Conservation (phyloP, 495 filamentous ascomycete genomes). For the Terfezia boudieri region DNA sequence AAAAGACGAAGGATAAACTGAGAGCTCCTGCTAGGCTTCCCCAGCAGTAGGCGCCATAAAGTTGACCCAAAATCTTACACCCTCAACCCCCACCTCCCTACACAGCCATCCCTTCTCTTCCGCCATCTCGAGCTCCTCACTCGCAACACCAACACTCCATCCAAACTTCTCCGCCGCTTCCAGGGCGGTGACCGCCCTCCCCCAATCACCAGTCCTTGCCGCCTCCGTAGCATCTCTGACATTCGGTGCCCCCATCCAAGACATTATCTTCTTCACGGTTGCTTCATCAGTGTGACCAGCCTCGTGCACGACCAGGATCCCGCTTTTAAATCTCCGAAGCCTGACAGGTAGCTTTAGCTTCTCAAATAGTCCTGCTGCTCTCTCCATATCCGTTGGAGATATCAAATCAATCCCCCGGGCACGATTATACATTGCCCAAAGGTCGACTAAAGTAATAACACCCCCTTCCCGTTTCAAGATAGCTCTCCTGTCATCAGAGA, state of each 20-base stretch:
- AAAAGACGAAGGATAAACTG: no score
- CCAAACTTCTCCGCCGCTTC: conserved; percentile 79
- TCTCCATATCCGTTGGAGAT: conserved; percentile 77
- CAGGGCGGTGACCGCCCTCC: conserved; percentile 68
- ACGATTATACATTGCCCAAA: conserved; percentile 97
- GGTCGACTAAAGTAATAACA: conserved; percentile 81
- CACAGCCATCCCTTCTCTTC: conserved; percentile 67
- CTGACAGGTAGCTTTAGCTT: conserved; percentile 70
- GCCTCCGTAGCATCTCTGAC: conserved; percentile 13
- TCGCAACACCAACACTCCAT: conserved; percentile 96
- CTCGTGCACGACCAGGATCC: conserved; percentile 76
- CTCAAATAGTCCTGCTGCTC: conserved; percentile 71
- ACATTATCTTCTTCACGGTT: conserved; percentile 50
- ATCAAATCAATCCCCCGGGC: conserved; percentile 85
- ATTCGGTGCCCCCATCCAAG: conserved; percentile 40
- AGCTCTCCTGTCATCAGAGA: conserved; percentile 71
- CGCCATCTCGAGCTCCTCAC: conserved; percentile 92
- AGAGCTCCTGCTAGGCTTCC: background rate
- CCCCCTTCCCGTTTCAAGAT: conserved; percentile 68
- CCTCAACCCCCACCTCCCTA: conserved; percentile 65
- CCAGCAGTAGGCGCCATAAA: conserved; percentile 4
- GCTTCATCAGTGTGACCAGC: conserved; percentile 78
- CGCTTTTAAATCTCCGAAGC: conserved; percentile 70
- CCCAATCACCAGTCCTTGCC: conserved; percentile 23
- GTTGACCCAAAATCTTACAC: conserved; percentile 65